A percentile compares a stretch with the other conserved stretches of the same genome.
Conservation (phyloP, 805 yeast species). For the Spathaspora girioi region DNA sequence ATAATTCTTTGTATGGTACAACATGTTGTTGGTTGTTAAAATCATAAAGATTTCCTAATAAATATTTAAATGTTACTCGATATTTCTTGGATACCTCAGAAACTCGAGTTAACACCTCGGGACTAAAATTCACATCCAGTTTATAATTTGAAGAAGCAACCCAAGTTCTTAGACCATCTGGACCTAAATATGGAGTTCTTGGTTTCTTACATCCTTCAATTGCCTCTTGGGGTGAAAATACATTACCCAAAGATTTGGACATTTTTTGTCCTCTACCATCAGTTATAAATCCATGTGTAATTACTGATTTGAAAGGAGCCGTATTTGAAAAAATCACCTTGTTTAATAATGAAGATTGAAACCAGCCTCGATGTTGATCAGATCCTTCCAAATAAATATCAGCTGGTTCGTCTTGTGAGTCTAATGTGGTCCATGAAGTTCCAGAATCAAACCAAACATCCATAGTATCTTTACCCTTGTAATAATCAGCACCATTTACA, state of each 20-base stretch:
- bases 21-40: slow-evolving; percentile 19
- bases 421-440: slow-evolving; percentile 74
- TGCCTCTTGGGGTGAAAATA: slow-evolving; percentile 63
- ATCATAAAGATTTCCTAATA: slow-evolving; percentile 71
- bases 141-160: slow-evolving; percentile 87
- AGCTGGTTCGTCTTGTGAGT: slow-evolving; percentile 42
- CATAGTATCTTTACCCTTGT: slow-evolving; percentile 85
- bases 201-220: slow-evolving; percentile 55
- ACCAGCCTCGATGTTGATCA: slow-evolving; percentile 99
- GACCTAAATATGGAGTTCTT: slow-evolving; percentile 62
- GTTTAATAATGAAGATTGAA: slow-evolving; percentile 87
- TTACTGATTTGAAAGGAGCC: slow-evolving; percentile 66
- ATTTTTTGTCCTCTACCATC: slow-evolving; percentile 85
- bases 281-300: slow-evolving; percentile 91
- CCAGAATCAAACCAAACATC: slow-evolving; percentile 99
- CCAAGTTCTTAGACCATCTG: slow-evolving; percentile 89
- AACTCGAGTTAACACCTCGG: slow-evolving; percentile 68
- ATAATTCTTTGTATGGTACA: slow-evolving; percentile 34
- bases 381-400: slow-evolving; percentile 93
- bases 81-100: slow-evolving; percentile 79
- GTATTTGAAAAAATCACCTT: slow-evolving; percentile 50
- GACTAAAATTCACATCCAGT: slow-evolving; percentile 72
- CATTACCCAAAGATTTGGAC: slow-evolving; percentile 92
- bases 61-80: slow-evolving; percentile 73
- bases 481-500: slow-evolving; percentile 21